Evolutionary conservation across 2,329 filamentous ascomycete genomes (phyloP), one percentile per base, ranked within the genome.

Genomic region (Domatiomyces globalis): DNA sequence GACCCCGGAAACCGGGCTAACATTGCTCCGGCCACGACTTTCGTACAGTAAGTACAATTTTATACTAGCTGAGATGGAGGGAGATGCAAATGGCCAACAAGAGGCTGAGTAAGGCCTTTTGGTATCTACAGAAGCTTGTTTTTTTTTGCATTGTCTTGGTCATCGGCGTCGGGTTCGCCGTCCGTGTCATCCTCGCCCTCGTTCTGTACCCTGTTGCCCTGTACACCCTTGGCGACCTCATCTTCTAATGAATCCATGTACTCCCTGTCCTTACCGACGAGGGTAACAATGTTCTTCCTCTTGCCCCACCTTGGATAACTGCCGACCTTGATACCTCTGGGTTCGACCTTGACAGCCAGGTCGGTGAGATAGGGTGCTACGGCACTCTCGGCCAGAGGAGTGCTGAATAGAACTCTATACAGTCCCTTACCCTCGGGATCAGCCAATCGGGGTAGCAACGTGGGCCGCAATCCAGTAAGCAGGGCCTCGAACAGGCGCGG

Each of bases 241-340:
- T 76, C 69, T 12, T 94, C 78, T 55, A 95, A 68, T 48, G 80
- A 81, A 65, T 95, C 87, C 64, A 96, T 77, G 60, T 79, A 90
- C 20, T 78, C 81, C 58, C 77, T 73, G 63, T 95, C 85, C 58
- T 80, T 81, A 15, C 75, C 80, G 15, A 95, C 89, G 49, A 98
- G 72, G 9, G 90, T 95, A 46, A 96, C 87, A 0, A 88, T 92
- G 67, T 96, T 96, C 56, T 76, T 76, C 62, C 80, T 80, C 74
- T 87, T 90, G 4, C 85, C 87, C 88, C 89, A 95, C 51, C 87
- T 75, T 36, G 92, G 92, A 68, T 98, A 96, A 67, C 87, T 94
- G 46, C 92, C 92, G 15, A 96, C 87, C 71, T 96, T 96, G 62
- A 96, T 77, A 2, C 87, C 88, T 62, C 78, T 80, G 0, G 80